Evolutionary conservation across 2,329 filamentous ascomycete genomes (phyloP), one percentile per base, ranked within the genome.

Genomic region (Fusarium proliferatum): DNA sequence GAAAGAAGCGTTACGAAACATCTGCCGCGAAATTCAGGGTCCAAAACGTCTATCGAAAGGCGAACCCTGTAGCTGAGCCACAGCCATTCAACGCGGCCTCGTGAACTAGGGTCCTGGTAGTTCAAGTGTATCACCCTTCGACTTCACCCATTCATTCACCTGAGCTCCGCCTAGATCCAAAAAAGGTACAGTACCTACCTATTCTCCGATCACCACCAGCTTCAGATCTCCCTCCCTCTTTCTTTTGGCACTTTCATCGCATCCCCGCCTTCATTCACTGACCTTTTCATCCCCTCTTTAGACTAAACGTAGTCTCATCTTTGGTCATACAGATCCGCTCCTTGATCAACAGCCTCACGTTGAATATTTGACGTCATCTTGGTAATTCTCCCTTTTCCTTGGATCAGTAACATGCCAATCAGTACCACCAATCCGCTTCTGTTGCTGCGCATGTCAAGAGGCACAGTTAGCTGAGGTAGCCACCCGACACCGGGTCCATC

Each of bases 361-460:
- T 43, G 9, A 46, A 46, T 59, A 67, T 74, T 74, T 78, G 74
- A 78, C 76, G 76, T 78, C 76, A 78, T 77, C 64, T 56, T 64
- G 67, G 76, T 78, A 69, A 76, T 73, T 77, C 41, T 65, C 49
- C 53, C 16, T 61, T 52, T 72, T 67, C 55, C 66, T 71, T 74
- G 52, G 51, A 72, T 67, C 65, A 53, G 61, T 53, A 65, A 21
- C 51, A 69, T 56, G 53, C 66, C 61, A 71, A 70, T 63, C 64
- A 48, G 41, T 59, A 65, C 36, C 59, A 30, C 64, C 63, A 58
- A 72, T 63, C 67, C 58, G 52, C 49, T 49, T 51, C 63, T 57
- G 28, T 41, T 68, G 51, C 64, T 61, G 56, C 59, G 39, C 56
- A 58, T 64, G 38, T 56, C 55, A 42, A 64, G 62, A 68, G 58